Evolutionary conservation across 1,284 basidiomycete genomes (phyloP).

Genomic region (Phylloboletellus chloephorus): DNA sequence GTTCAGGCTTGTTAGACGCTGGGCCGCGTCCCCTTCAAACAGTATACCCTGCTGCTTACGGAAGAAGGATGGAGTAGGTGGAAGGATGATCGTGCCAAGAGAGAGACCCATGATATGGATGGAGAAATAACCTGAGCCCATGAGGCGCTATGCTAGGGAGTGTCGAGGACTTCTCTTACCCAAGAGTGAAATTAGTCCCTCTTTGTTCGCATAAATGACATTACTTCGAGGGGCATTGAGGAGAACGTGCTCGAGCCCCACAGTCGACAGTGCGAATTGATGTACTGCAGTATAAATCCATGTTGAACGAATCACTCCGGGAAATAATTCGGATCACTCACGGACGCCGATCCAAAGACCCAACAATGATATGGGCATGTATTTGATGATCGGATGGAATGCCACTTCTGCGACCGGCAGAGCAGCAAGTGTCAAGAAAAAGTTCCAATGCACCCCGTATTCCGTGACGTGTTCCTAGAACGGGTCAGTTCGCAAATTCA

Average conservation of each 20-base stretch:
- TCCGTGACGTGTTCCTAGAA: constrained; percentile 90
- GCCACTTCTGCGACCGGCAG: constrained; percentile 74
- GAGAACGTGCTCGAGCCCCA: constrained; percentile 59
- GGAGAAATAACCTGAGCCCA: constrained; percentile 75
- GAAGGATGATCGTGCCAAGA: constrained; percentile 76
- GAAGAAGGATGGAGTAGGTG: constrained; percentile 70
- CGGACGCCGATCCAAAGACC: constrained; percentile 61
- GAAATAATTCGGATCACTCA: constrained; percentile 34
- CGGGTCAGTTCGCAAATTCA: not conserved
- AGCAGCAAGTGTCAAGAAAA: constrained; percentile 89
- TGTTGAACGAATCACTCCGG: not conserved
- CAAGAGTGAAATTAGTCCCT: constrained; percentile 79
- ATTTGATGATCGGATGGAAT: constrained; percentile 58
- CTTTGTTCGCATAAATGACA: constrained; percentile 83
- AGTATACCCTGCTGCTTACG: constrained; percentile 39
- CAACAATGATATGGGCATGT: constrained; percentile 56
- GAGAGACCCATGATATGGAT: constrained; percentile 86
- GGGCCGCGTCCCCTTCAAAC: constrained; percentile 9
- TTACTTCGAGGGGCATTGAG: constrained; percentile 57
- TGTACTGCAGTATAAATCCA: constrained; percentile 46
- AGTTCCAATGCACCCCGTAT: constrained; percentile 98
- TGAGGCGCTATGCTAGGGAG: not conserved
- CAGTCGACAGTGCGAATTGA: constrained; percentile 55
- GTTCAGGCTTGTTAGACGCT: constrained; percentile 18
- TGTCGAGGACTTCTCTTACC: constrained; percentile 39